Percentiles rank a stretch among this genome's conserved stretches.
Evolutionary conservation across 2,329 filamentous ascomycete species (phyloP).

Genomic region (Thelonectria blattea): DNA sequence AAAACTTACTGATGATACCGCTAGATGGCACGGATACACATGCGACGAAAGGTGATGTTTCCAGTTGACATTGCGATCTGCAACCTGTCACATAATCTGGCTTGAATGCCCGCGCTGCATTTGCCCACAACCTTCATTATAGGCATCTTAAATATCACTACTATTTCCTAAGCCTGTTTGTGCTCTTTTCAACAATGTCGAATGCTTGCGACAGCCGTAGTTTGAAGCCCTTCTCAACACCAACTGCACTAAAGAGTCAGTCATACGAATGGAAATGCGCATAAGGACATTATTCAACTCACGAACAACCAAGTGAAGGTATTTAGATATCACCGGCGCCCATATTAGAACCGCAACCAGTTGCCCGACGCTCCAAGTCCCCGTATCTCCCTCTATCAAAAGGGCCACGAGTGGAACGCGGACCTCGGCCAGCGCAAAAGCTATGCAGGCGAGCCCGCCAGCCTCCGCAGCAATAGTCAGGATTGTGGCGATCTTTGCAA

Average conservation of each 20-base stretch:
- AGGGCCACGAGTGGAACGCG: constrained; percentile 1
- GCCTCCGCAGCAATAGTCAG: background rate
- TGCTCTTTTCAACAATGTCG: background rate
- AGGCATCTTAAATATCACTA: too few relatives aligned
- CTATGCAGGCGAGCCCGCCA: constrained; percentile 1
- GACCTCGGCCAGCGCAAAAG: background rate
- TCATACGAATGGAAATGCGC: background rate
- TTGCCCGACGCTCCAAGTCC: constrained; percentile 22
- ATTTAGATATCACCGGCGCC: constrained; percentile 21
- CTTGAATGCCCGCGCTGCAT: too few relatives aligned
- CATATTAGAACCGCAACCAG: constrained; percentile 17
- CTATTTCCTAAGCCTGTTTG: background rate
- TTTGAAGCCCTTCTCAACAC: constrained; percentile 6
- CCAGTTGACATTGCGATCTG: too few relatives aligned
- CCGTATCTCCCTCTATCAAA: background rate
- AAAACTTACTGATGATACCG: too few relatives aligned
- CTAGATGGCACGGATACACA: too few relatives aligned
- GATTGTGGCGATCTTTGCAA: background rate
- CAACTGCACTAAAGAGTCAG: constrained; percentile 6
- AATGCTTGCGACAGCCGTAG: constrained; percentile 3
- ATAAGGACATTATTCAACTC: background rate
- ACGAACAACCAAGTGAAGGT: constrained; percentile 19
- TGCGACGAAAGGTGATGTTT: too few relatives aligned
- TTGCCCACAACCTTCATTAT: too few relatives aligned
- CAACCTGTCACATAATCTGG: too few relatives aligned